phyloP scores from a whole-genome alignment of 176 grass and related monocot genomes.

The Lolium multiflorum region DNA sequence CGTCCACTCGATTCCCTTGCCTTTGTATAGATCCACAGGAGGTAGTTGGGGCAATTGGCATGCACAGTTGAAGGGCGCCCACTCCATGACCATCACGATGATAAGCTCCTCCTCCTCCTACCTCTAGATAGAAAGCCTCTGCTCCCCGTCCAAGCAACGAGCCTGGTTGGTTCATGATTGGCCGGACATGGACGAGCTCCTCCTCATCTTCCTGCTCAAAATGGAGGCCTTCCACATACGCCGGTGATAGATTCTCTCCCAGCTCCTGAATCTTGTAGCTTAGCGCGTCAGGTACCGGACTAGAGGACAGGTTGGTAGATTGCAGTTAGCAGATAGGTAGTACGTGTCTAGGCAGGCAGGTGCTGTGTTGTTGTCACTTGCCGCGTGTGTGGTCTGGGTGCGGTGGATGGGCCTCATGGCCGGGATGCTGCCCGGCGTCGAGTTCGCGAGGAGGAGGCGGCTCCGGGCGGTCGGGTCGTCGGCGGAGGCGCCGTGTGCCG shows the following conservation, averaged over 20 bases:
- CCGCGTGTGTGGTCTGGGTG: neutral
- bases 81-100: slow-evolving; percentile 25
- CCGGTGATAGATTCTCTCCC: neutral
- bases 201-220: slow-evolving; percentile 33
- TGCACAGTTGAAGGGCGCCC: slow-evolving; percentile 22
- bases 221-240: slow-evolving; percentile 43
- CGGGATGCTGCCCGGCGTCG: slow-evolving; percentile 83
- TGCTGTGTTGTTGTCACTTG: slow-evolving; percentile 38
- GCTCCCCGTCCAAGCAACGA: neutral
- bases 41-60: slow-evolving; percentile 40
- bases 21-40: neutral
- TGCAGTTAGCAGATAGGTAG: neutral
- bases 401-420: slow-evolving; percentile 66
- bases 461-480: slow-evolving; percentile 39
- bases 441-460: slow-evolving; percentile 62
- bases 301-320: neutral
- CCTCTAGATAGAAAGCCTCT: slow-evolving; percentile 3
- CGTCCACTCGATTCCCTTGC: neutral
- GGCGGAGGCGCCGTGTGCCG: neutral
- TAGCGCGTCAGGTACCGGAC: neutral
- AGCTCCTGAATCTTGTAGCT: neutral
- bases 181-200: slow-evolving; percentile 7
- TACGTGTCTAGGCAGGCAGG: neutral
- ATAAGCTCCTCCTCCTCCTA: slow-evolving; percentile 6
- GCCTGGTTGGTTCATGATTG: neutral